phyloP scores from a whole-genome alignment of 1,284 basidiomycete species.

The Leccinum griseonigrum region DNA sequence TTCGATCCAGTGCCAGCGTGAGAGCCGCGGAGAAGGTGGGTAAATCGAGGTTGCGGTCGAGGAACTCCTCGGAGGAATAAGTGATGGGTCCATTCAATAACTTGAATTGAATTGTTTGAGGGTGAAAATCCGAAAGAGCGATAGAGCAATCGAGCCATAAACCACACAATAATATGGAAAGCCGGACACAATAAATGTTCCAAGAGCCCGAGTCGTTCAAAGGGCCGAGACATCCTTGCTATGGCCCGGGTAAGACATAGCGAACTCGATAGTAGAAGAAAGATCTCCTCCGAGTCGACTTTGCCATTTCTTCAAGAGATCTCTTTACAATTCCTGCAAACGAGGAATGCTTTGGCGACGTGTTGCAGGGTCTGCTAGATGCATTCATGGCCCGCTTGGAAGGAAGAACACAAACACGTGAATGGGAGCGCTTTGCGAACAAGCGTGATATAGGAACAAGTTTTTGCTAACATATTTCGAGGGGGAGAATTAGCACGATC shows the following conservation, averaged over 20 bases:
- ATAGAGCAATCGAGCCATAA: conserved; percentile 79
- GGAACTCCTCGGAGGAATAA: neutral
- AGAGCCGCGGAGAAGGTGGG: neutral
- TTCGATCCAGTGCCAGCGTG: neutral
- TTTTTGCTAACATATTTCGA: conserved; percentile 73
- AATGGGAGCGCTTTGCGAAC: conserved; percentile 69
- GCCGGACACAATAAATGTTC: conserved; percentile 70
- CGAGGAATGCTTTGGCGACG: conserved; percentile 81
- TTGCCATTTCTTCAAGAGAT: conserved; percentile 50
- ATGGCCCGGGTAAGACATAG: no score
- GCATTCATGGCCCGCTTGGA: no score
- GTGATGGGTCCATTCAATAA: neutral
- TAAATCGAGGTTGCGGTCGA: neutral
- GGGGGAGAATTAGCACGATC: conserved; percentile 59
- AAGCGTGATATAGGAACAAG: conserved; percentile 91
- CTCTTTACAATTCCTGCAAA: conserved; percentile 73
- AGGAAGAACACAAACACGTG: conserved; percentile 93
- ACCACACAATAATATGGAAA: conserved; percentile 61
- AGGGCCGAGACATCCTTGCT: conserved; percentile 78
- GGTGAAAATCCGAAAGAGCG: conserved; percentile 66
- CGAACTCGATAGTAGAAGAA: no score
- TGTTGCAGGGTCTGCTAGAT: conserved; percentile 88
- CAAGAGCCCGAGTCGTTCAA: conserved; percentile 70
- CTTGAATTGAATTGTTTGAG: neutral
- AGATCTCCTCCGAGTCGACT: conserved; percentile 40